These are phyloP conservation scores for Wickerhamiella australiensis DNA, from an alignment of 805 yeast species.

Conservation along the genomic window DNA sequence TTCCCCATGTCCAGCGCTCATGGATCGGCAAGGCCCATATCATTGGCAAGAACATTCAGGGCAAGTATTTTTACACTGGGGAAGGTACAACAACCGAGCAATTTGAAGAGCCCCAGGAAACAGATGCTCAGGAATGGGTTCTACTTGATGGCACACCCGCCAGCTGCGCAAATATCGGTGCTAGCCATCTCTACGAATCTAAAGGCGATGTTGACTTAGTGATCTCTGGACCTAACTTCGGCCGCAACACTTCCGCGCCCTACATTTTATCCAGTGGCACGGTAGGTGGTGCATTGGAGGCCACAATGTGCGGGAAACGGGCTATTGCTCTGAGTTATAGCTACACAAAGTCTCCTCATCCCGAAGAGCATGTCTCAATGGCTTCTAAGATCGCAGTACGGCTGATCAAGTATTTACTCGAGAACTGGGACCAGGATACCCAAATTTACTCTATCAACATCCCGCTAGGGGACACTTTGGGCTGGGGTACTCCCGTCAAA, in stretches of 20 bases:
- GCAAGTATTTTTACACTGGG: constrained; percentile 30
- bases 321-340: constrained; percentile 81
- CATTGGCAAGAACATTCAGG: constrained; percentile 40
- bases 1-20: constrained; percentile 74
- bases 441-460: constrained; percentile 78
- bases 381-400: constrained; percentile 61
- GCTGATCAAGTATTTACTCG: constrained; percentile 46
- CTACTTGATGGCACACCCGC: constrained; percentile 92
- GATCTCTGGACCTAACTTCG: constrained; percentile 90
- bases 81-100: constrained; percentile 21
- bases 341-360: constrained; percentile 41
- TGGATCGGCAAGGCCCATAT: constrained; percentile 98
- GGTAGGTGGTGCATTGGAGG: constrained; percentile 94
- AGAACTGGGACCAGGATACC: constrained; percentile 43
- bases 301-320: constrained; percentile 49
- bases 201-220: constrained; percentile 67
- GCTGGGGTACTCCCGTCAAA: constrained; percentile 47
- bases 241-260: constrained; percentile 80
- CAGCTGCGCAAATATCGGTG: constrained; percentile 82
- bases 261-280: constrained; percentile 90
- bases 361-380: constrained; percentile 41
- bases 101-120: constrained; percentile 22
- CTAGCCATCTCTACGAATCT: constrained; percentile 46
- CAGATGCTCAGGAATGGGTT: constrained; percentile 61
- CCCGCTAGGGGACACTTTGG: constrained; percentile 51